Base-by-base conservation (phyloP, 2,329 filamentous ascomycete genomes). In the Neophaeococcomyces mojaviensis region DNA sequence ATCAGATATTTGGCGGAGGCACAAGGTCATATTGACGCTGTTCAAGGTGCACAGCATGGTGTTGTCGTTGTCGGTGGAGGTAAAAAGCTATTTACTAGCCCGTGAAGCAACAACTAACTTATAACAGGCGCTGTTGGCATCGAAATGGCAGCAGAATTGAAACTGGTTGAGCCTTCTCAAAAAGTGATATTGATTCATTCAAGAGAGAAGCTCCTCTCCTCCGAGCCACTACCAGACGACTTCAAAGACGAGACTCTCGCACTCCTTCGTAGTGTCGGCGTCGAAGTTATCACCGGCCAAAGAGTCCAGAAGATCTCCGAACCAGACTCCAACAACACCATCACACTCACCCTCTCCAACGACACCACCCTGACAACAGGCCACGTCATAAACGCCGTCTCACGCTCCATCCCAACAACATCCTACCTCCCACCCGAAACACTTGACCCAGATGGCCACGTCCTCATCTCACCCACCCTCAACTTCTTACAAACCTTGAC, bases 91-190 rank as follows among this genome's bases (percentile, higher is more conserved):
- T n/a, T n/a, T n/a, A n/a, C n/a, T n/a, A n/a, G n/a, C n/a, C n/a
- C n/a, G n/a, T n/a, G n/a, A n/a, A n/a, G n/a, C n/a, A n/a, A n/a
- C n/a, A n/a, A n/a, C n/a, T n/a, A n/a, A n/a, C n/a, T n/a, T n/a
- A n/a, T n/a, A n/a, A n/a, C n/a, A n/a, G n/a, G 74, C 74, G 86
- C 86, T 5, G 86, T 89, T 1, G 86, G 86, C 7, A 81, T 89
- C 45, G 86, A 90, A 61, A 88, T 90, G 74, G 84, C 86, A 0
- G 79, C 83, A 1, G 86, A 92, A 66, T 69, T 89, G 44, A 89
- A 88, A 64, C 62, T 77, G 37, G 68, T 80, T 19, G 73, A 82
- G 50, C 84, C 86, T 0, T 58, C 74, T 9, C 68, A 79, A 44
- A 74, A 75, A 33, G 81, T 90, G n/a, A 85, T 79, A 1, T 74